Base-by-base conservation (phyloP, 352 stramenopile genomes). In the Phytophthora lateralis region DNA sequence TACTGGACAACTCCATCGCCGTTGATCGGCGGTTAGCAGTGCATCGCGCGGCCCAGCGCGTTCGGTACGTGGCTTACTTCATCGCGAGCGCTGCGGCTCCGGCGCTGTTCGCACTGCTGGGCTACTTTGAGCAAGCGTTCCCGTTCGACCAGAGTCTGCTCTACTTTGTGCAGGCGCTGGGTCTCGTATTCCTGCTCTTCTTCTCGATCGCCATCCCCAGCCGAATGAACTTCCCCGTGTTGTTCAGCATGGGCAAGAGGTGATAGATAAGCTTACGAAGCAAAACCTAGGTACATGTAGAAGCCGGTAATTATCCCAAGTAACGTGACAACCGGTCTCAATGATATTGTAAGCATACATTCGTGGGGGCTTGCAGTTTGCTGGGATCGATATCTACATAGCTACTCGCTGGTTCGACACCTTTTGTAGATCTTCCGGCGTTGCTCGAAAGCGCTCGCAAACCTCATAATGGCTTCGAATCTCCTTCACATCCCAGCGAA, bases 1-100 rank as follows among this genome's bases (percentile, higher is more conserved):
- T 93, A 27, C 63, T 93, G 26, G 85, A 93, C 73, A 91, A 93
- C 63, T 93, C 85, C 17, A 90, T 93, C 39, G 73, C 78, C 0
- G 74, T 91, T 11, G 82, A 93, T 58, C 70, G 82, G 2, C 80
- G 85, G 11, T 65, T 93, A 20, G 66, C 80, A 6, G 82, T 88
- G n/a, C 81, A 93, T 69, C 78, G 85, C 6, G 77, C 81, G 2
- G 76, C 77, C 2, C 80, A 91, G 43, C 56, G 87, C 14, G 76
- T 91, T 20, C 68, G 66, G 29, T 93, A 93, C 59, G 61, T 61
- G 2, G 75, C 77, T 17, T 60, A 78, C 18, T 79, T 93, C 29
- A 64, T 93, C 20, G 74, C 79, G 7, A 82, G 78, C 21, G 69
- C 73, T 17, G 73, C 66, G 3, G 63, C 69, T 14, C 80, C 80